Percentiles rank a stretch among this genome's conserved stretches.
These are phyloP conservation scores for Zymoseptoria ardabiliae DNA, from an alignment of 2,329 filamentous ascomycete species.

Conservation along the genomic window DNA sequence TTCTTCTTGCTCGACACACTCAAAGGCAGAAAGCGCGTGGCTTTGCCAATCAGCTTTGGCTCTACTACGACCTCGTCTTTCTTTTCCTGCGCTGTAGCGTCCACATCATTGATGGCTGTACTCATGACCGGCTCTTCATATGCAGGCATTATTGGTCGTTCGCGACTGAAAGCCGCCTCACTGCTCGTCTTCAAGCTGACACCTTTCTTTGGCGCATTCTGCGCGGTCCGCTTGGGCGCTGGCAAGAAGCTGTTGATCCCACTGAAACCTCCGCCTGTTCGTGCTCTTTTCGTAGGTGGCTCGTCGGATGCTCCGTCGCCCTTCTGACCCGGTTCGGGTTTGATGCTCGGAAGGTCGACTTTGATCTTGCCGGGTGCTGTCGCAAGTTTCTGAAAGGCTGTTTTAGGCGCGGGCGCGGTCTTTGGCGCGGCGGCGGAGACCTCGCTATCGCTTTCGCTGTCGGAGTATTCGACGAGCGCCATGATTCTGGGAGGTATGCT, in stretches of 20 bases:
- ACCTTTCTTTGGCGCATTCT: conserved; percentile 43
- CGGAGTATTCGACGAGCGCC: conserved; percentile 77
- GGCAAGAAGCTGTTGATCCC: conserved; percentile 84
- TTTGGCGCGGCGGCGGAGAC: conserved; percentile 27
- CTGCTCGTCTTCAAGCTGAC: conserved; percentile 77
- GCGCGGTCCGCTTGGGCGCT: conserved; percentile 59
- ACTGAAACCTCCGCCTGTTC: conserved; percentile 59
- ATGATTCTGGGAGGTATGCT: conserved; percentile 39
- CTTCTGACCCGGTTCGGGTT: conserved; percentile 33
- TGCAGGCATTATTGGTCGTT: conserved; percentile 41
- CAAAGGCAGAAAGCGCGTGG: conserved; percentile 81
- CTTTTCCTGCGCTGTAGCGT: conserved; percentile 41
- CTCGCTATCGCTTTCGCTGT: conserved; percentile 58
- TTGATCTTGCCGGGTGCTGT: conserved; percentile 65
- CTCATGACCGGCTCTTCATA: conserved; percentile 12
- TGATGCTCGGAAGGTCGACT: conserved; percentile 62
- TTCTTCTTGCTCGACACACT: conserved; percentile 70
- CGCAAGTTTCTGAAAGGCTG: conserved; percentile 22
- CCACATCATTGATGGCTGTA: background rate
- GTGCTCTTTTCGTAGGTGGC: conserved; percentile 65
- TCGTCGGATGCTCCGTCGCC: conserved; percentile 37
- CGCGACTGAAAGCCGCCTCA: conserved; percentile 71
- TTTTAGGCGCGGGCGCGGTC: conserved; percentile 30
- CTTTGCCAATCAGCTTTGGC: conserved; percentile 66
- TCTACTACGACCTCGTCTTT: conserved; percentile 33